These are phyloP conservation scores for Penicillium parvum DNA, from an alignment of 495 filamentous ascomycete species.

Conservation along the genomic window DNA sequence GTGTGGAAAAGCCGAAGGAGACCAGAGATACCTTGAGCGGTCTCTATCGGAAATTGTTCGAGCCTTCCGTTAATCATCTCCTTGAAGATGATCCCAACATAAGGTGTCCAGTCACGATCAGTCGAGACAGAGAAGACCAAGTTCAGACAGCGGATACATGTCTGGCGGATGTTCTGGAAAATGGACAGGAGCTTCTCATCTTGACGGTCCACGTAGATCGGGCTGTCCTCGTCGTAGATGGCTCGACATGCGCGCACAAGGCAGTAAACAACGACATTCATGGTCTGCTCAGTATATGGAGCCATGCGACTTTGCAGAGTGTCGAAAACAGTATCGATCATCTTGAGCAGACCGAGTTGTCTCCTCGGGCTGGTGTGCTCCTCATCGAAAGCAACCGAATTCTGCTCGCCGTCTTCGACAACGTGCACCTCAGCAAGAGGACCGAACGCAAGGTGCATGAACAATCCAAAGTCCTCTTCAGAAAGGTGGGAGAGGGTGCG, in stretches of 20 bases:
- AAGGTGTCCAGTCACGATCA: slow-evolving; percentile 64
- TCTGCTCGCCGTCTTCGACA: slow-evolving; percentile 47
- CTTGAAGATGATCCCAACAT: slow-evolving; percentile 62
- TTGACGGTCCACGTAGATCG: slow-evolving; percentile 35
- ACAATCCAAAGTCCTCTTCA: slow-evolving; percentile 65
- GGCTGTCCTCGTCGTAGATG: slow-evolving; percentile 36
- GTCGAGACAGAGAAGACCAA: slow-evolving; percentile 67
- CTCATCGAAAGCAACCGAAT: slow-evolving; percentile 45
- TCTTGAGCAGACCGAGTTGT: slow-evolving; percentile 82
- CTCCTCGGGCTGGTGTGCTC: slow-evolving; percentile 62
- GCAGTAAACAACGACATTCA: slow-evolving; percentile 75
- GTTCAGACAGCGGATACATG: slow-evolving; percentile 72
- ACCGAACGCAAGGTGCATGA: slow-evolving; percentile 78
- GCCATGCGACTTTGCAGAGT: slow-evolving; percentile 67
- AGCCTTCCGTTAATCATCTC: slow-evolving; percentile 73
- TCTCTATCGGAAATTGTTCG: slow-evolving; percentile 77
- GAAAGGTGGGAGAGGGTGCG: slow-evolving; percentile 55
- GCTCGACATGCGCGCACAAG: slow-evolving; percentile 64
- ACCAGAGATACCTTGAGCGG: slow-evolving; percentile 81
- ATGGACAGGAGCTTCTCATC: slow-evolving; percentile 51
- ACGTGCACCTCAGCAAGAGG: slow-evolving; percentile 55
- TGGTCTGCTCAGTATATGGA: slow-evolving; percentile 56
- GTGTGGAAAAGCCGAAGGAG: slow-evolving; percentile 73
- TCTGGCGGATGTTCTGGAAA: slow-evolving; percentile 65
- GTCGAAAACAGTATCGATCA: slow-evolving; percentile 83